phyloP scores from a whole-genome alignment of 129 eudicot genomes.

The Flaveria sonorensis region DNA sequence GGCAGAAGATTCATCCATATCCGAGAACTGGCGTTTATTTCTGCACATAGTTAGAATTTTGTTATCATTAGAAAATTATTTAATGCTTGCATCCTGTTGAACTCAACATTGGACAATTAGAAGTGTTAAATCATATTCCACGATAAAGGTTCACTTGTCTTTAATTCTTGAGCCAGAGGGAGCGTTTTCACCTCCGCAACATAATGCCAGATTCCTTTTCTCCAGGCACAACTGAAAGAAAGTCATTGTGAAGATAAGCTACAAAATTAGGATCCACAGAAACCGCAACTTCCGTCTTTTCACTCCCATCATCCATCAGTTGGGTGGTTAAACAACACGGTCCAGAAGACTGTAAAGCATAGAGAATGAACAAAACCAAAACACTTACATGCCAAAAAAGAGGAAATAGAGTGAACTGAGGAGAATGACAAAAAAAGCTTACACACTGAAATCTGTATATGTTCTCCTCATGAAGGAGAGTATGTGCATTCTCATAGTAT shows the following conservation, averaged over 20 bases:
- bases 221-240: constrained; percentile 56
- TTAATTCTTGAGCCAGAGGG: not conserved
- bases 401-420: not conserved
- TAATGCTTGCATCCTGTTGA: not conserved
- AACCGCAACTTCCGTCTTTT: constrained; percentile 86
- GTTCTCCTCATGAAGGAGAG: constrained; percentile 85
- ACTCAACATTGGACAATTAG: constrained; percentile 5
- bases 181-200: constrained; percentile 65
- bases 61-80: constrained; percentile 13
- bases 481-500: constrained; percentile 87
- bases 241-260: constrained; percentile 72
- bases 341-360: constrained; percentile 55
- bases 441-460: constrained; percentile 90
- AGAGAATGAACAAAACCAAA: constrained; percentile 19
- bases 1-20: constrained; percentile 62
- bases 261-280: constrained; percentile 86
- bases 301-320: constrained; percentile 84
- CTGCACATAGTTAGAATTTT: constrained; percentile 43
- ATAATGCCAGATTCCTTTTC: constrained; percentile 66
- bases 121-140: constrained; percentile 3
- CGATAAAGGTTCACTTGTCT: not conserved
- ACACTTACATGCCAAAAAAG: not conserved
- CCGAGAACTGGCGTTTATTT: constrained; percentile 53
- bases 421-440: constrained; percentile 36
- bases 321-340: constrained; percentile 67